Percentiles rank a stretch among this genome's conserved stretches.
Conservation (phyloP, 2,329 filamentous ascomycete genomes). For the Chaetomium strumarium region DNA sequence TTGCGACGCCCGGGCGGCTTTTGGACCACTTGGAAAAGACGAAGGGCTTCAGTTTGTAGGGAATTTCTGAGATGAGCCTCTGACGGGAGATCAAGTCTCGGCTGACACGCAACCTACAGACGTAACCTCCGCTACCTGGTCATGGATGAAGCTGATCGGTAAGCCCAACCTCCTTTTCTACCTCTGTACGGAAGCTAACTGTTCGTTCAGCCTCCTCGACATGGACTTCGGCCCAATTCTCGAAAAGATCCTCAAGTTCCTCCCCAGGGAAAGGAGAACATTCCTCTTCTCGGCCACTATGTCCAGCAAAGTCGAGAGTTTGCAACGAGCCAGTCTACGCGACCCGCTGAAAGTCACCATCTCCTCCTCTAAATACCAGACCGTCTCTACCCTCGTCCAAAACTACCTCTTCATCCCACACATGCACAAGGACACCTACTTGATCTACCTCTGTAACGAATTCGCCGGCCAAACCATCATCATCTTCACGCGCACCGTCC, state of each 20-base stretch:
- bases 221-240: constrained; percentile 90
- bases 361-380: constrained; percentile 79
- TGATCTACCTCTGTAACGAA: constrained; percentile 81
- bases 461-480: constrained; percentile 81
- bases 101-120: constrained; percentile 8
- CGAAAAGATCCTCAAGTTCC: constrained; percentile 86
- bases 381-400: constrained; percentile 81
- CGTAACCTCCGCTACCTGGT: constrained; percentile 74
- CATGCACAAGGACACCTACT: constrained; percentile 81
- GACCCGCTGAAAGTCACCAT: constrained; percentile 82
- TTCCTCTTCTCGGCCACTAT: constrained; percentile 94
- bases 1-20: constrained; percentile 77
- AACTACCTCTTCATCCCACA: constrained; percentile 82
- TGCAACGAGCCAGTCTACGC: constrained; percentile 82
- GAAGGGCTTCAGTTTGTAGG: constrained; percentile 81
- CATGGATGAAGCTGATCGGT: constrained; percentile 87
- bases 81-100: not conserved
- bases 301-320: constrained; percentile 83
- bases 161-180: not conserved
- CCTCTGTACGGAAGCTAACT: not conserved
- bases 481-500: constrained; percentile 86
- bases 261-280: constrained; percentile 72
- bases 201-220: constrained; percentile 58
- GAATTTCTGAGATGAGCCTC: not conserved
- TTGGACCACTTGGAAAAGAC: constrained; percentile 95